Percentiles rank a stretch among this genome's conserved stretches.
Conservation (phyloP, 352 stramenopile genomes). For the Globisporangium alternatum region DNA sequence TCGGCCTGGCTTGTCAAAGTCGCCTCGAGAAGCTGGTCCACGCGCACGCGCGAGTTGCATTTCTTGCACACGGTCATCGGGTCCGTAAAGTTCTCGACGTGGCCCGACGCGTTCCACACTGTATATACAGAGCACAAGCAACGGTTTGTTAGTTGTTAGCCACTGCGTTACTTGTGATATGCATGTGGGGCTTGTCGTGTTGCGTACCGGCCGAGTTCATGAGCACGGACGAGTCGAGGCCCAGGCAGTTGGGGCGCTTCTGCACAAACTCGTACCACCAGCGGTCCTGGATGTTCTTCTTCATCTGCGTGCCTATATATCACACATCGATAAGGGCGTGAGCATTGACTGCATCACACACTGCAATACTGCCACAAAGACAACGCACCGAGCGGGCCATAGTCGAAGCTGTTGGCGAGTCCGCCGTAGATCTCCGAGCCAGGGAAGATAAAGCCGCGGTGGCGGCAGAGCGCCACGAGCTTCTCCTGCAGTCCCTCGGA, state of each 20-base stretch:
- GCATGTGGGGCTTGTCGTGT: not conserved
- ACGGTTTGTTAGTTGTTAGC: not conserved
- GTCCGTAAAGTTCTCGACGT: slow-evolving; percentile 97
- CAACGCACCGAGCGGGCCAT: slow-evolving; percentile 83
- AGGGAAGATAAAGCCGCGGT: slow-evolving; percentile 93
- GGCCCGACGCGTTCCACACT: slow-evolving; percentile 95
- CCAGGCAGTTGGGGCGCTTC: slow-evolving; percentile 92
- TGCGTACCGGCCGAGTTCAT: slow-evolving; percentile 78
- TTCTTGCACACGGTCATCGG: slow-evolving; percentile 96
- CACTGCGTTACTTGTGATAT: too few relatives aligned
- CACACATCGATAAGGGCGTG: not conserved
- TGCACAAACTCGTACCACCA: slow-evolving; percentile 98
- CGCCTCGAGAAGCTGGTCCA: slow-evolving; percentile 69
- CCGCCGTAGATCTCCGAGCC: slow-evolving; percentile 97
- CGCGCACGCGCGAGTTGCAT: slow-evolving; percentile 88
- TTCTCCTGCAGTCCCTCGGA: slow-evolving; percentile 58
- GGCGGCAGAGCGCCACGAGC: slow-evolving; percentile 79
- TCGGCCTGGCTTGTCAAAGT: slow-evolving; percentile 43
- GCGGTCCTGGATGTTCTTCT: slow-evolving; percentile 96
- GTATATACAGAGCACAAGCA: not conserved
- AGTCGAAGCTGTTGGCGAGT: slow-evolving; percentile 97
- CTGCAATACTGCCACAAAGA: not conserved
- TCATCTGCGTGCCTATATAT: slow-evolving; percentile 59
- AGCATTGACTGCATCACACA: not conserved
- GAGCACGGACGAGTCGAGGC: slow-evolving; percentile 96